Evolutionary conservation across 1,284 basidiomycete genomes (phyloP).

Genomic region (Tremellales sp.): DNA sequence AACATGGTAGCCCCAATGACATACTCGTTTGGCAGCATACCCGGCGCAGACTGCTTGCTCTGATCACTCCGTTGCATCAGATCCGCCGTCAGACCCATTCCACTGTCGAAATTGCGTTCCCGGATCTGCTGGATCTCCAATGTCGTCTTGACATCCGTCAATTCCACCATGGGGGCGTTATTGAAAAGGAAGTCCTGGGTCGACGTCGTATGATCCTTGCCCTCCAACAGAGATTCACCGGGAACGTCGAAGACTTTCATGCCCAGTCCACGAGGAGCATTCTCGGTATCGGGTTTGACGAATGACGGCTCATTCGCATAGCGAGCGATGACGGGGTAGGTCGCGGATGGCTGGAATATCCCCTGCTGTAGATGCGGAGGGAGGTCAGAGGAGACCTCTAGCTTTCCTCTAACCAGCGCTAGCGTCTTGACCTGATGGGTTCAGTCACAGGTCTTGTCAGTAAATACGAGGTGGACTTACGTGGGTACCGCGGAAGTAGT

Average conservation of each 20-base stretch:
- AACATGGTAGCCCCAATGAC: slow-evolving; percentile 18
- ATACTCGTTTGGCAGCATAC: slow-evolving; percentile 17
- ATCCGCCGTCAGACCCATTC: slow-evolving; percentile 11
- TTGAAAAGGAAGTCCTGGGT: slow-evolving; percentile 21
- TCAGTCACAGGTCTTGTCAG: not conserved
- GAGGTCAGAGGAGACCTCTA: slow-evolving; percentile 9
- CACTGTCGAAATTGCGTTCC: slow-evolving; percentile 16
- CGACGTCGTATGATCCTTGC: slow-evolving; percentile 6
- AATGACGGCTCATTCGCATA: slow-evolving; percentile 23
- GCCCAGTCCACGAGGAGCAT: slow-evolving; percentile 15
- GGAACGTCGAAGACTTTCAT: slow-evolving; percentile 16
- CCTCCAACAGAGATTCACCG: slow-evolving; percentile 7
- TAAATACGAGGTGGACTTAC: slow-evolving; percentile 3
- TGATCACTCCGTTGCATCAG: slow-evolving; percentile 16
- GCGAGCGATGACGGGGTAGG: slow-evolving; percentile 10
- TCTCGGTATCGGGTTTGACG: slow-evolving; percentile 13
- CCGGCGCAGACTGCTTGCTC: slow-evolving; percentile 18
- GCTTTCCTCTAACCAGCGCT: slow-evolving; percentile 12
- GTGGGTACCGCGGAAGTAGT: slow-evolving; percentile 18
- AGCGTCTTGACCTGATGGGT: slow-evolving; percentile 15
- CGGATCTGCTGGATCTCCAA: slow-evolving; percentile 17
- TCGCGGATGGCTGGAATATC: slow-evolving; percentile 10
- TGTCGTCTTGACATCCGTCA: slow-evolving; percentile 22
- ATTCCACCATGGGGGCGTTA: slow-evolving; percentile 20
- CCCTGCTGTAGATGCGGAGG: slow-evolving; percentile 15